Percentiles rank a stretch among this genome's conserved stretches.
Evolutionary conservation across 495 filamentous ascomycete genomes (phyloP).

Genomic region (Physcia stellaris): DNA sequence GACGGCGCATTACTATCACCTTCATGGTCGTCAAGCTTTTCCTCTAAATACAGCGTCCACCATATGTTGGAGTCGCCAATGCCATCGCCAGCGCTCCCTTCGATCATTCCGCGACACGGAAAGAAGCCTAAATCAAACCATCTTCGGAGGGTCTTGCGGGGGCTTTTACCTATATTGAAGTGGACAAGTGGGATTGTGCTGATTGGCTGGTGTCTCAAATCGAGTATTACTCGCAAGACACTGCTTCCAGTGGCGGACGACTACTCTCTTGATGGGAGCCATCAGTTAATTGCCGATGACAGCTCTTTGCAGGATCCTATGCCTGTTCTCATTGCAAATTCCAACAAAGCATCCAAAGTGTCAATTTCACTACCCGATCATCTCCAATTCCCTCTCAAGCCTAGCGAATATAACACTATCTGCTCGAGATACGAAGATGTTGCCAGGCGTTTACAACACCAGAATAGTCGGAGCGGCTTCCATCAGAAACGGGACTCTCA

Average conservation of each 20-base stretch:
- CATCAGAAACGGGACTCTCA: constrained; percentile 25
- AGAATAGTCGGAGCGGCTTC: constrained; percentile 27
- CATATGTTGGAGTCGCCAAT: constrained; percentile 48
- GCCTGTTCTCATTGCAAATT: constrained; percentile 43
- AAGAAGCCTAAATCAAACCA: constrained; percentile 29
- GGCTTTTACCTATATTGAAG: constrained; percentile 14
- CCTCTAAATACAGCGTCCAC: constrained; percentile 42
- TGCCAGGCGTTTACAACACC: constrained; percentile 30
- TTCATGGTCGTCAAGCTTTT: constrained; percentile 1
- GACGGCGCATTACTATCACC: constrained; percentile 1
- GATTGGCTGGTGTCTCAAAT: no score
- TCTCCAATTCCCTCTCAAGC: constrained; percentile 42
- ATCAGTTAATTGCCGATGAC: constrained; percentile 37
- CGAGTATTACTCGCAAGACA: no score
- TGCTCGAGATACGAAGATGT: constrained; percentile 44
- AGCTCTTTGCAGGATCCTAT: constrained; percentile 40
- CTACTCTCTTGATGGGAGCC: no score
- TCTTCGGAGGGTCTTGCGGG: constrained; percentile 34
- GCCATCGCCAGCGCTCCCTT: constrained; percentile 49
- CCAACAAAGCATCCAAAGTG: constrained; percentile 45
- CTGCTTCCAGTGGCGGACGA: no score
- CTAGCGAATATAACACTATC: constrained; percentile 43
- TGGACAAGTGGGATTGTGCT: constrained; percentile 27
- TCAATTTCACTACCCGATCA: constrained; percentile 52
- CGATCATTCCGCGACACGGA: constrained; percentile 46